phyloP scores from a whole-genome alignment of 108 stramenopile genomes.

The Skeletonema marinoi region DNA sequence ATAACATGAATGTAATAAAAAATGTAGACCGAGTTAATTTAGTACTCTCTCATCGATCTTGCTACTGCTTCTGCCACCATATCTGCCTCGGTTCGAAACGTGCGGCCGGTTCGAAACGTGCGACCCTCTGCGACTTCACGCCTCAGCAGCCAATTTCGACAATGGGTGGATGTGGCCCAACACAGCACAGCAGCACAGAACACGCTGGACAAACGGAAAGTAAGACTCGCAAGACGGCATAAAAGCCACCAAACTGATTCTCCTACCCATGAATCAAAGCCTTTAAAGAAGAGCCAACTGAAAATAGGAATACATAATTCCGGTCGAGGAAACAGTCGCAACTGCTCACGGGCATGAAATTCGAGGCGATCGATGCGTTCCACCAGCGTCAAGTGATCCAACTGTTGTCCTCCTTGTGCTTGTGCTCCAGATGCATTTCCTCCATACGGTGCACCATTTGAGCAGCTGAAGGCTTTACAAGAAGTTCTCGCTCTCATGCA shows the following conservation, averaged over 20 bases:
- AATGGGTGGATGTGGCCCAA: not conserved
- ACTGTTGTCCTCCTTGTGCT: not conserved
- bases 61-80: not conserved
- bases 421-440: conserved; percentile 43
- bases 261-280: not conserved
- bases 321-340: not conserved
- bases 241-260: not conserved
- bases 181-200: not conserved
- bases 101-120: not conserved
- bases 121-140: not conserved
- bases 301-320: not conserved
- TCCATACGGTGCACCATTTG: conserved; percentile 63
- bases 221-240: not conserved
- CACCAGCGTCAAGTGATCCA: conserved; percentile 18
- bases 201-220: not conserved
- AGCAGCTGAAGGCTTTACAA: conserved; percentile 56
- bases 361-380: conserved; percentile 8
- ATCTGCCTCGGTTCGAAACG: not conserved
- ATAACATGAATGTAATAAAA: not conserved
- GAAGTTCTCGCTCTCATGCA: conserved; percentile 57
- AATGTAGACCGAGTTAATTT: not conserved
- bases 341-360: conserved; percentile 3
- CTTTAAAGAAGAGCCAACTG: not conserved
- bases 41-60: not conserved
- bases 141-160: not conserved